Evolutionary conservation across 2,329 filamentous ascomycete genomes (phyloP).

Genomic region (Trichoderma sp.): DNA sequence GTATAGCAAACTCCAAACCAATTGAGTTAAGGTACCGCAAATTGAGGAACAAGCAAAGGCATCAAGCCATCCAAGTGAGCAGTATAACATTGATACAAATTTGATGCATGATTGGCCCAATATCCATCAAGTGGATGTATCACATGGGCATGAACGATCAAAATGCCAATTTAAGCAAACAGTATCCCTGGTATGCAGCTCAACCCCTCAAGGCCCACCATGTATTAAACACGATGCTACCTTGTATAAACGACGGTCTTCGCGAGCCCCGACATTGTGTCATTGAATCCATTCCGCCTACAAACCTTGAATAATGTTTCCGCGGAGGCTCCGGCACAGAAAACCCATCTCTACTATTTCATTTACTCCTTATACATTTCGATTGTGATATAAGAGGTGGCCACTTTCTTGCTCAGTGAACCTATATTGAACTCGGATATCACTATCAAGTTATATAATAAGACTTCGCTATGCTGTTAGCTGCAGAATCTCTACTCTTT

Average conservation of each 20-base stretch:
- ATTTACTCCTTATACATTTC: background rate
- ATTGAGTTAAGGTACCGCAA: background rate
- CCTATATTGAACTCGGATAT: background rate
- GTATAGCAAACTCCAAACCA: background rate
- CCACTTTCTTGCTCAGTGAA: background rate
- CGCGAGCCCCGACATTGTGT: background rate
- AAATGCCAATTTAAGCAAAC: background rate
- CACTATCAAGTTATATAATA: background rate
- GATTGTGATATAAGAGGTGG: background rate
- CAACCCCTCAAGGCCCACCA: conserved; percentile 47
- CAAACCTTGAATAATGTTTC: background rate
- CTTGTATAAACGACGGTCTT: background rate
- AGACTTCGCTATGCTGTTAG: background rate
- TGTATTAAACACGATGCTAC: background rate
- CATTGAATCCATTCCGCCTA: background rate
- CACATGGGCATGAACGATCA: background rate
- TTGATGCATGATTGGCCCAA: background rate
- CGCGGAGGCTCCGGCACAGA: background rate
- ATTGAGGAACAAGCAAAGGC: background rate
- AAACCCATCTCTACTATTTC: background rate
- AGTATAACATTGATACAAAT: background rate
- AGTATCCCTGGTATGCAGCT: background rate
- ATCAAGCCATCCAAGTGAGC: conserved; percentile 32
- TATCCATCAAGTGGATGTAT: background rate
- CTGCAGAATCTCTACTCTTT: background rate